Conservation (phyloP, 1,139 yeast genomes). For the Suhomyces yuchorum region DNA sequence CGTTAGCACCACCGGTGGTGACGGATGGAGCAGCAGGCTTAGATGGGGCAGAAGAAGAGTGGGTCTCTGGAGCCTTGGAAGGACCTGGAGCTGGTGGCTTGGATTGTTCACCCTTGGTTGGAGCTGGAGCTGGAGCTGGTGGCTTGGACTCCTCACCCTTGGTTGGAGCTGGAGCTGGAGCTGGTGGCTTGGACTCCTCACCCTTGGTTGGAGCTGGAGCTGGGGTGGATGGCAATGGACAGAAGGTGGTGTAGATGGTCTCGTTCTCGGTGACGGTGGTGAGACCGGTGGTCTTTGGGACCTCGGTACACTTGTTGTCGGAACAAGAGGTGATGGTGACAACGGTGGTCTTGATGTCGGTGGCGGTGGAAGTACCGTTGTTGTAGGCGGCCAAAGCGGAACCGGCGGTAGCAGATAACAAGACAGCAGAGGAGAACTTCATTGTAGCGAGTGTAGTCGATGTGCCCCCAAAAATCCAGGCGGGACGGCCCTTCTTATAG, state of each 20-base stretch:
- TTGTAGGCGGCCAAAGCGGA: conserved; percentile 18
- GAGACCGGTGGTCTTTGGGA: conserved; percentile 43
- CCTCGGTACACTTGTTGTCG: conserved; percentile 36
- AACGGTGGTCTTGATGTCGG: conserved; percentile 21
- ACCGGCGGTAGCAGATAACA: conserved; percentile 27
- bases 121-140: conserved; percentile 5
- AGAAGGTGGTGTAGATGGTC: conserved; percentile 18
- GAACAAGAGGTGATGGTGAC: conserved; percentile 50
- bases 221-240: conserved; percentile 14
- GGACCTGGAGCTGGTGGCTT: conserved; percentile 17
- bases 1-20: conserved; percentile 1
- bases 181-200: not conserved
- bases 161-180: conserved; percentile 3
- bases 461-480: conserved; percentile 12
- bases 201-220: not conserved
- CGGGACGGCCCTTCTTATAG: conserved; percentile 13
- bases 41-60: conserved; percentile 12
- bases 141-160: not conserved
- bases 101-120: conserved; percentile 8
- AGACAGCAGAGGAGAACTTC: conserved; percentile 30
- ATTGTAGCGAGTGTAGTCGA: conserved; percentile 30
- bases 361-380: conserved; percentile 2
- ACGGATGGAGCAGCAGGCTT: conserved; percentile 14
- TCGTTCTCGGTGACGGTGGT: conserved; percentile 37
- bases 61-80: conserved; percentile 12